Evolutionary conservation across 768 basidiomycete species (phyloP).

Genomic region (Boletus huronensis): DNA sequence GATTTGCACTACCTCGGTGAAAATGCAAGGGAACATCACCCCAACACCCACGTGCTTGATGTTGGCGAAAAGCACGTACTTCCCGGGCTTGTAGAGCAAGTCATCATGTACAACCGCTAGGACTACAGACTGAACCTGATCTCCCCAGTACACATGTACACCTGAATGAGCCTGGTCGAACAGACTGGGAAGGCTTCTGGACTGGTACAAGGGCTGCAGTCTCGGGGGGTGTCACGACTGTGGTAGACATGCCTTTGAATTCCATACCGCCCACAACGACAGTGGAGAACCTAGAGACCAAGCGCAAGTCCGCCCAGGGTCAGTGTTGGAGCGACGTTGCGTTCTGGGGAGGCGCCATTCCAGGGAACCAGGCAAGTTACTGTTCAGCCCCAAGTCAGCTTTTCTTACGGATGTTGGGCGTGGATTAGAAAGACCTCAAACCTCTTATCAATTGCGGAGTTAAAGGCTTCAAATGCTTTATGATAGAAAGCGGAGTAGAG

Average conservation of each 20-base stretch:
- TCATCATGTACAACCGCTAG: not conserved
- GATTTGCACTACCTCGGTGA: slow-evolving; percentile 32
- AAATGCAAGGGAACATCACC: slow-evolving; percentile 23
- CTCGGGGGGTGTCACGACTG: slow-evolving; percentile 91
- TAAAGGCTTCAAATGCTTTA: slow-evolving; percentile 95
- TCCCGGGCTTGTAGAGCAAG: slow-evolving; percentile 79
- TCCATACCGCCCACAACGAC: slow-evolving; percentile 96
- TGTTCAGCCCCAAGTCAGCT: not conserved
- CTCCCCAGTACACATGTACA: slow-evolving; percentile 80
- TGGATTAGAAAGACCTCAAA: slow-evolving; percentile 58
- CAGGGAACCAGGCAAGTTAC: slow-evolving; percentile 70
- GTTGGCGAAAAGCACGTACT: slow-evolving; percentile 58
- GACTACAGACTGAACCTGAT: not conserved
- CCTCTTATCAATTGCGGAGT: slow-evolving; percentile 79
- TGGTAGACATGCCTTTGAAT: slow-evolving; percentile 98
- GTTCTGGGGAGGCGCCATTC: slow-evolving; percentile 90
- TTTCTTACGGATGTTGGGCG: not conserved
- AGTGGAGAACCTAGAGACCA: slow-evolving; percentile 65
- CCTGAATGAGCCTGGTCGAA: slow-evolving; percentile 90
- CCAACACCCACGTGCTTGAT: slow-evolving; percentile 45
- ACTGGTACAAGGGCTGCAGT: slow-evolving; percentile 89
- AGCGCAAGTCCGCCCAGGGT: slow-evolving; percentile 65
- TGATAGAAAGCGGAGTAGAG: slow-evolving; percentile 94
- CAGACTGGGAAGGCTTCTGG: slow-evolving; percentile 92
- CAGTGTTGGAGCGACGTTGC: slow-evolving; percentile 73